Conservation (phyloP, 495 filamentous ascomycete genomes). For the Aspergillus homomorphus region DNA sequence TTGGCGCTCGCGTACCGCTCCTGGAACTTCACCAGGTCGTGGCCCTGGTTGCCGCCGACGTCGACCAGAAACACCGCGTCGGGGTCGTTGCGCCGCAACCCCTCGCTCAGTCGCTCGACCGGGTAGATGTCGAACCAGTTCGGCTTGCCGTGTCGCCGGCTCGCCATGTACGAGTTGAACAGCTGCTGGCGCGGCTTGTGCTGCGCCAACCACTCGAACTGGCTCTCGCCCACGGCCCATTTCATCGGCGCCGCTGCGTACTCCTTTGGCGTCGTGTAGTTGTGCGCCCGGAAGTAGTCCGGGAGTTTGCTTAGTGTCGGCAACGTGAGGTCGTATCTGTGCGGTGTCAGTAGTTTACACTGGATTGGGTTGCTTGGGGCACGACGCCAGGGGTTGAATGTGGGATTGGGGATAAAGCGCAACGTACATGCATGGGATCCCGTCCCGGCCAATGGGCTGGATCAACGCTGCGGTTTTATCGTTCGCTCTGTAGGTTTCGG, state of each 20-base stretch:
- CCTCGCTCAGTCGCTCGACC: slow-evolving; percentile 22
- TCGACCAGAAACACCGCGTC: slow-evolving; percentile 41
- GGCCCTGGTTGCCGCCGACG: slow-evolving; percentile 41
- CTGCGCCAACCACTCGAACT: slow-evolving; percentile 40
- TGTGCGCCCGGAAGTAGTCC: slow-evolving; percentile 29
- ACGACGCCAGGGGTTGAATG: no score
- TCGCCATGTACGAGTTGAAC: slow-evolving; percentile 44
- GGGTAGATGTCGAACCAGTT: slow-evolving; percentile 42
- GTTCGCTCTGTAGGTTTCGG: slow-evolving; percentile 30
- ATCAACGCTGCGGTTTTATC: slow-evolving; percentile 33
- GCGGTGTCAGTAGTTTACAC: neutral
- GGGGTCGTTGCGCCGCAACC: slow-evolving; percentile 14
- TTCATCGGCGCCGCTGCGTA: slow-evolving; percentile 37
- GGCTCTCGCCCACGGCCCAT: slow-evolving; percentile 40
- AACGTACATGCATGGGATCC: slow-evolving; percentile 40
- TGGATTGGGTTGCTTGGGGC: neutral
- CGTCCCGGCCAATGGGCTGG: slow-evolving; percentile 36
- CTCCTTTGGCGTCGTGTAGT: slow-evolving; percentile 32
- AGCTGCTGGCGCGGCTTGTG: slow-evolving; percentile 28
- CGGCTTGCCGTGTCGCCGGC: slow-evolving; percentile 31
- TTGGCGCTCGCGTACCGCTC: slow-evolving; percentile 16
- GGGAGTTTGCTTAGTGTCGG: slow-evolving; percentile 36
- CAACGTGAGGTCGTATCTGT: slow-evolving; percentile 38
- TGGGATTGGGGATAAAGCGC: neutral
- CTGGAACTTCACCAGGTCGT: slow-evolving; percentile 33